Conservation (phyloP, 2,329 filamentous ascomycete species). For the Chaetomium strumarium region DNA sequence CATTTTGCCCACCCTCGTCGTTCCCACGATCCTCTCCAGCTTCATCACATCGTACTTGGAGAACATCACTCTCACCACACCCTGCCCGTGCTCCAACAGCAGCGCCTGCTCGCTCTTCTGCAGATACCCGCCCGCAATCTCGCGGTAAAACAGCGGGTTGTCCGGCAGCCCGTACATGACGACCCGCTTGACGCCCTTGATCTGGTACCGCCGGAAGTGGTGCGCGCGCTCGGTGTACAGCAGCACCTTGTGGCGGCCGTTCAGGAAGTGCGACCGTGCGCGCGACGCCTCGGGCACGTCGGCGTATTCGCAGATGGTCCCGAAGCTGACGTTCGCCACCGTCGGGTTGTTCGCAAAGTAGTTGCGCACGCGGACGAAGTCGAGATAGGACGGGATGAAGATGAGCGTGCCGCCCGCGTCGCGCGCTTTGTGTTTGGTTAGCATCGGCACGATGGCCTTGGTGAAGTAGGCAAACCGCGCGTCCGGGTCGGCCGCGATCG, state of each 20-base stretch:
- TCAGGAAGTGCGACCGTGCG: slow-evolving; percentile 80
- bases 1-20: slow-evolving; percentile 75
- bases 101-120: slow-evolving; percentile 52
- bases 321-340: slow-evolving; percentile 60
- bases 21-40: slow-evolving; percentile 82
- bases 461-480: slow-evolving; percentile 88
- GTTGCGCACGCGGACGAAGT: slow-evolving; percentile 91
- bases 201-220: slow-evolving; percentile 83
- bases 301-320: slow-evolving; percentile 83
- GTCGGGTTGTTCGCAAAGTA: slow-evolving; percentile 69
- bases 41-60: slow-evolving; percentile 86
- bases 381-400: slow-evolving; percentile 89
- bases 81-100: slow-evolving; percentile 52
- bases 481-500: slow-evolving; percentile 73
- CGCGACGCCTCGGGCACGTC: slow-evolving; percentile 71
- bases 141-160: slow-evolving; percentile 74
- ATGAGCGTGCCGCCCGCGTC: slow-evolving; percentile 67
- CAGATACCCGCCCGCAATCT: slow-evolving; percentile 66
- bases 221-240: slow-evolving; percentile 95
- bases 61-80: slow-evolving; percentile 61
- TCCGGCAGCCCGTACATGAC: slow-evolving; percentile 88
- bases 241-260: slow-evolving; percentile 72
- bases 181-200: slow-evolving; percentile 76
- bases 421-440: slow-evolving; percentile 59
- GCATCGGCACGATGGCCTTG: slow-evolving; percentile 68